A percentile compares a stretch with the other conserved stretches of the same genome.
phyloP scores from a whole-genome alignment of 2,329 filamentous ascomycete species.

The Thyridium curvatum region DNA sequence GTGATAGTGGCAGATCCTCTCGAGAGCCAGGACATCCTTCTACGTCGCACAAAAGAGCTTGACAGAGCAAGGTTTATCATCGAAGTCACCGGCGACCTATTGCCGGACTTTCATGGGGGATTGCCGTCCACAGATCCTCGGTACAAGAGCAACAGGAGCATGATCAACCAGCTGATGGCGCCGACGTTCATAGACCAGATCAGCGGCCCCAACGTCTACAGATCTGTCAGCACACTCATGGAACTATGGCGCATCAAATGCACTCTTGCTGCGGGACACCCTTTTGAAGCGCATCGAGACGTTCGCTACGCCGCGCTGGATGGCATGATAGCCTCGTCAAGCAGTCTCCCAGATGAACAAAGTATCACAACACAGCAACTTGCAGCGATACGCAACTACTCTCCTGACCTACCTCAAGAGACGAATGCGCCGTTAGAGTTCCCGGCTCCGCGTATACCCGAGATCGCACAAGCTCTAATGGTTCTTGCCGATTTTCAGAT shows the following conservation, averaged over 20 bases:
- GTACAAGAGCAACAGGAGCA: constrained; percentile 24
- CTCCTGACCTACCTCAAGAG: background rate
- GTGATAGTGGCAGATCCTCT: constrained; percentile 35
- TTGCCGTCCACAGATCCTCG: constrained; percentile 19
- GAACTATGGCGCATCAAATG: constrained; percentile 25
- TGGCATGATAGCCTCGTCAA: constrained; percentile 19
- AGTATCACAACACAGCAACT: constrained; percentile 15
- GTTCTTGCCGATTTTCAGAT: constrained; percentile 19
- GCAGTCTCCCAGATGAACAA: constrained; percentile 18
- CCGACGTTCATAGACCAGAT: constrained; percentile 24
- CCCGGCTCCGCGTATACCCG: constrained; percentile 13
- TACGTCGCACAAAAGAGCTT: constrained; percentile 35
- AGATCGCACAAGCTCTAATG: constrained; percentile 16
- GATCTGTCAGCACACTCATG: constrained; percentile 19
- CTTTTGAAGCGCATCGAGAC: constrained; percentile 20
- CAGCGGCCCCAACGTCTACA: constrained; percentile 25
- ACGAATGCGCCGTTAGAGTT: constrained; percentile 16
- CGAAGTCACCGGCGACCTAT: constrained; percentile 22
- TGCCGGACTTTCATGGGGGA: constrained; percentile 24
- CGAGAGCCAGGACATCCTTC: constrained; percentile 36
- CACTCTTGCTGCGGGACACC: constrained; percentile 19
- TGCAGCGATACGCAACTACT: constrained; percentile 9
- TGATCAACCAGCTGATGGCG: constrained; percentile 30
- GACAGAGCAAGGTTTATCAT: constrained; percentile 27
- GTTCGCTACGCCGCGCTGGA: constrained; percentile 24